These are phyloP conservation scores for Speleostelium caveatum DNA, from an alignment of 78 protist genomes.

Conservation along the genomic window DNA sequence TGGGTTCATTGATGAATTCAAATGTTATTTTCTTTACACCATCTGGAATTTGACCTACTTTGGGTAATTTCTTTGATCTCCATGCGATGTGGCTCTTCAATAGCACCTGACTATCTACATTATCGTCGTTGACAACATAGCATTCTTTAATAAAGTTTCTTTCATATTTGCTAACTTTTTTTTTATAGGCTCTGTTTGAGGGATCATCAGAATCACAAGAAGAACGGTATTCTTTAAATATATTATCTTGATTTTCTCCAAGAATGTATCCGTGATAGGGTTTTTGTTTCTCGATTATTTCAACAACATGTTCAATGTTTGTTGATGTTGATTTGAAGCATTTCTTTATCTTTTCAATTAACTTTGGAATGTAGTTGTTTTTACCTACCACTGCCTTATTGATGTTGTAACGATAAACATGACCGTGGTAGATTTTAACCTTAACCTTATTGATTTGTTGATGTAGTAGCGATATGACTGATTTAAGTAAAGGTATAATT, in stretches of 20 bases:
- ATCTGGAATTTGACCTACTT: constrained; percentile 1
- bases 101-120: neutral
- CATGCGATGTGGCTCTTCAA: neutral
- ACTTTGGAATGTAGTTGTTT: too few species aligned
- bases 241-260: neutral
- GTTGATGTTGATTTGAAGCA: neutral
- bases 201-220: too few species aligned
- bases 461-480: too few species aligned
- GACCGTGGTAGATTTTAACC: neutral
- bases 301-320: too few species aligned
- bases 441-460: neutral
- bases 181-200: neutral
- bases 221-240: too few species aligned
- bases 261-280: neutral
- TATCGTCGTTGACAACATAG: neutral
- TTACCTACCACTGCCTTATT: neutral
- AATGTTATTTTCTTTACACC: neutral
- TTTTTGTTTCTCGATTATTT: neutral
- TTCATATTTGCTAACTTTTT: neutral
- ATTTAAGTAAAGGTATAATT: too few species aligned
- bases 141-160: neutral
- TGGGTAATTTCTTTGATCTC: neutral
- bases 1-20: neutral
- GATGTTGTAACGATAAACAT: neutral
- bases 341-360: neutral